phyloP scores from a whole-genome alignment of 1,139 yeast species.

The Scheffersomyces cryptocercus region DNA sequence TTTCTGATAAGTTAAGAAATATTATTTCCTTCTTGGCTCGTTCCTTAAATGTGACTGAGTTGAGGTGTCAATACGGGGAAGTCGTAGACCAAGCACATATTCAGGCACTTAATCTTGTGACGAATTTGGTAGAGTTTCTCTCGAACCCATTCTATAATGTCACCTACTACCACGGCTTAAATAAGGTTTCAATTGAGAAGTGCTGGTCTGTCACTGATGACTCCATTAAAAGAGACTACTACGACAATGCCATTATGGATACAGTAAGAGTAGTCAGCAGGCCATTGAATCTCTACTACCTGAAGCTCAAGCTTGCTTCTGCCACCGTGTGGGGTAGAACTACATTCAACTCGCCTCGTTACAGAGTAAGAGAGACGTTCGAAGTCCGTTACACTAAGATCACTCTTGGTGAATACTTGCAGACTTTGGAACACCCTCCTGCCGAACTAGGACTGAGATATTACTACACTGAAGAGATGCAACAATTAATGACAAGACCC shows the following conservation, averaged over 20 bases:
- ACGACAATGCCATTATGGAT: conserved; percentile 5
- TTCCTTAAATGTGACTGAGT: conserved; percentile 10
- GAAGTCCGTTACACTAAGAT: conserved; percentile 4
- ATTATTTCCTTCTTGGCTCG: conserved; percentile 13
- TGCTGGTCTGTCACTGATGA: conserved; percentile 39
- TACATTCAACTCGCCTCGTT: conserved; percentile 26
- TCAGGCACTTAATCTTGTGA: conserved; percentile 23
- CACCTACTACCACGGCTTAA: conserved; percentile 7
- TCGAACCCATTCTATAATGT: conserved; percentile 1
- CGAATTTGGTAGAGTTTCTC: conserved; percentile 19
- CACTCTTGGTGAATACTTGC: not conserved
- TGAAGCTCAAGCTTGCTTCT: conserved; percentile 9
- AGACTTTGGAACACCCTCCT: not conserved
- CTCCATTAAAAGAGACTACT: conserved; percentile 21
- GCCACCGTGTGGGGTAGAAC: conserved; percentile 21
- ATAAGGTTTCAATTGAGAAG: conserved; percentile 22
- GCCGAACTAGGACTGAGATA: not conserved
- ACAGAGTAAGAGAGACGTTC: conserved; percentile 17
- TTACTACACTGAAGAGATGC: not conserved
- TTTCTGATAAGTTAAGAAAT: conserved; percentile 10
- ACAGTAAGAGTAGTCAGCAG: conserved; percentile 1
- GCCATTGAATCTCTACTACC: conserved; percentile 4
- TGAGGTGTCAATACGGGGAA: conserved; percentile 31
- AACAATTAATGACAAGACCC: not conserved
- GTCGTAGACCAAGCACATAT: conserved; percentile 29